Evolutionary conservation across 352 stramenopile species (phyloP), one percentile per base, ranked within the genome.

Genomic region (Phytopythium helicoides): DNA sequence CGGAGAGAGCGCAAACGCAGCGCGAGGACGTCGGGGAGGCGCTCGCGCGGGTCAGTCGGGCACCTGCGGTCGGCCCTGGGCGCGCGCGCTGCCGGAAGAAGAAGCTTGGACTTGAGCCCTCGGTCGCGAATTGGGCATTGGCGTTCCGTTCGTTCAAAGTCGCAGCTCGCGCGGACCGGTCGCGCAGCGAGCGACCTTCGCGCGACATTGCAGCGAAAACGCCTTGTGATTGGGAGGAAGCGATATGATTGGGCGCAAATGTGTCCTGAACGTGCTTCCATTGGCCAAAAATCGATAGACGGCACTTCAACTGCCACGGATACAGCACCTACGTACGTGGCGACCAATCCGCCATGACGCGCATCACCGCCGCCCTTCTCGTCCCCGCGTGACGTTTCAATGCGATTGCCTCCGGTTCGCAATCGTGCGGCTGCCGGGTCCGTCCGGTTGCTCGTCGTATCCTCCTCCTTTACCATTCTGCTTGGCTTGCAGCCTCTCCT

Each of bases 401-500:
- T 85, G 77, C 35, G 81, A 92, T 37, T 88, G 74, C 76, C 81
- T 82, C 55, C 81, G 63, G 7, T 66, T 54, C 31, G 66, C 67
- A 41, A 92, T 86, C 26, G 56, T 58, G 25, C 19, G 39, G 31
- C 31, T 25, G 8, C 52, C 56, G 22, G 58, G 58, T 41, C 31
- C 42, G 15, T 50, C 58, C 55, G 52, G 42, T 7, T 69, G 52
- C 14, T 59, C 47, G 23, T 38, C 56, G 34, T 52, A 62, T 26
- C 44, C 46, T 14, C 56, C 58, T 25, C 53, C 51, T 16, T 57
- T 58, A 39, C 62, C 60, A 21, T 75, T 74, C 53, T 69, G 61
- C 48, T 62, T 79, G 46, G 56, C 58, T 35, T 61, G 65, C 36
- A 68, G 52, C 47, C 80, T 73, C 52, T 90, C 74, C 57, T 89